These are phyloP conservation scores for Onygenales sp. DNA, from an alignment of 2,329 filamentous ascomycete species.

Conservation along the genomic window DNA sequence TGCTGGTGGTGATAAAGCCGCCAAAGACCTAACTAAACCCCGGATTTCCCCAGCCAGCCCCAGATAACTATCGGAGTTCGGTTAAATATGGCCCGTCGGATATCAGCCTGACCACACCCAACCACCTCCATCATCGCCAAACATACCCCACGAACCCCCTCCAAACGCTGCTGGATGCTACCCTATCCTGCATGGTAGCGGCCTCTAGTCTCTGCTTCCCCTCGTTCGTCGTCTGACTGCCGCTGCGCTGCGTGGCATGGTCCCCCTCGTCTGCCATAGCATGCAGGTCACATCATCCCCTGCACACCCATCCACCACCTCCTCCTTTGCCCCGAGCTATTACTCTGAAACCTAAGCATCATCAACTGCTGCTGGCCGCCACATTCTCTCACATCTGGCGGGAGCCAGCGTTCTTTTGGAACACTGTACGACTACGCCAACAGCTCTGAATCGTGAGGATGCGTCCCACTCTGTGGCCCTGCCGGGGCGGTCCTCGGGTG, in stretches of 20 bases:
- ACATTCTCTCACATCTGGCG: background rate
- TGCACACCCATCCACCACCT: background rate
- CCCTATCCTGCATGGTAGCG: background rate
- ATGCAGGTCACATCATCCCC: background rate
- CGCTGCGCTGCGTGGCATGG: background rate
- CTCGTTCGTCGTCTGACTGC: background rate
- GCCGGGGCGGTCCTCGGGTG: slow-evolving; percentile 2
- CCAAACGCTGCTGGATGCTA: background rate
- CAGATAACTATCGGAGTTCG: too few relatives aligned
- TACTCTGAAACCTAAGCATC: background rate
- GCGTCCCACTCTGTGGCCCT: slow-evolving; percentile 6
- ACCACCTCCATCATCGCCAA: too few relatives aligned
- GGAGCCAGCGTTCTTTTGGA: background rate
- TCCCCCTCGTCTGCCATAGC: background rate
- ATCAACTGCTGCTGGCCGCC: slow-evolving; percentile 1
- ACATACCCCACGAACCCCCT: too few relatives aligned
- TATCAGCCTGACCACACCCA: too few relatives aligned
- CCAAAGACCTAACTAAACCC: too few relatives aligned
- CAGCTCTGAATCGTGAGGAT: slow-evolving; percentile 5
- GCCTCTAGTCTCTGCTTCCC: background rate
- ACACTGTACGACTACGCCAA: background rate
- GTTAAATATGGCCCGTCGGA: too few relatives aligned
- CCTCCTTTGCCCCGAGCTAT: background rate
- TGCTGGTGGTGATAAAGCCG: too few relatives aligned
- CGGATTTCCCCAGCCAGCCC: too few relatives aligned